phyloP scores from a whole-genome alignment of 2,329 filamentous ascomycete genomes.

The Cercospora zeina region DNA sequence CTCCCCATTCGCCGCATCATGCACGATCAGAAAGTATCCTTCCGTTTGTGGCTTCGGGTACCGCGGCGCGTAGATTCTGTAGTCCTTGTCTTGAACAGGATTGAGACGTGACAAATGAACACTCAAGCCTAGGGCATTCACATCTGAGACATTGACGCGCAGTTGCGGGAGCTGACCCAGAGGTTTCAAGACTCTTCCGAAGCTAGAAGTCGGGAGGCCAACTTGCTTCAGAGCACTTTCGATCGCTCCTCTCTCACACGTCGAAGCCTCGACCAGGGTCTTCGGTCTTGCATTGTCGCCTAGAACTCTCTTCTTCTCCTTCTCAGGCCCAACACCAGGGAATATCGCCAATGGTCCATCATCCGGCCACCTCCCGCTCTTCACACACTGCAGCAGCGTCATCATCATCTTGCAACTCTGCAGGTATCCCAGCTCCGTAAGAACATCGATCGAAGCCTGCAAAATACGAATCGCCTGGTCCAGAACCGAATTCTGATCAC shows the following conservation, averaged over 20 bases:
- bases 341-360: slow-evolving; percentile 78
- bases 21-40: slow-evolving; percentile 84
- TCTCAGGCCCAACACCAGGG: slow-evolving; percentile 62
- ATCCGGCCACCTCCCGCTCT: slow-evolving; percentile 85
- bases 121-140: slow-evolving; percentile 64
- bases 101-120: slow-evolving; percentile 69
- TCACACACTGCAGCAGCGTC: slow-evolving; percentile 83
- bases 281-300: slow-evolving; percentile 37
- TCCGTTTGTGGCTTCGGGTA: slow-evolving; percentile 96
- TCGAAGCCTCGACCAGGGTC: slow-evolving; percentile 45
- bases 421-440: slow-evolving; percentile 83
- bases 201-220: slow-evolving; percentile 49
- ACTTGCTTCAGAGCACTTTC: slow-evolving; percentile 52
- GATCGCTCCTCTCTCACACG: slow-evolving; percentile 38
- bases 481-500: slow-evolving; percentile 82
- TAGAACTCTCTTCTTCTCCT: slow-evolving; percentile 47
- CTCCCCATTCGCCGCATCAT: slow-evolving; percentile 67
- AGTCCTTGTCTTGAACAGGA: slow-evolving; percentile 62
- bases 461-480: slow-evolving; percentile 97
- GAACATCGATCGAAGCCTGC: slow-evolving; percentile 89
- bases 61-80: slow-evolving; percentile 77
- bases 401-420: slow-evolving; percentile 81
- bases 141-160: slow-evolving; percentile 59
- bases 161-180: slow-evolving; percentile 69
- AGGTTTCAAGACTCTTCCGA: slow-evolving; percentile 59